Base-by-base conservation (phyloP, 495 filamentous ascomycete genomes). In the Neurospora discreta region DNA sequence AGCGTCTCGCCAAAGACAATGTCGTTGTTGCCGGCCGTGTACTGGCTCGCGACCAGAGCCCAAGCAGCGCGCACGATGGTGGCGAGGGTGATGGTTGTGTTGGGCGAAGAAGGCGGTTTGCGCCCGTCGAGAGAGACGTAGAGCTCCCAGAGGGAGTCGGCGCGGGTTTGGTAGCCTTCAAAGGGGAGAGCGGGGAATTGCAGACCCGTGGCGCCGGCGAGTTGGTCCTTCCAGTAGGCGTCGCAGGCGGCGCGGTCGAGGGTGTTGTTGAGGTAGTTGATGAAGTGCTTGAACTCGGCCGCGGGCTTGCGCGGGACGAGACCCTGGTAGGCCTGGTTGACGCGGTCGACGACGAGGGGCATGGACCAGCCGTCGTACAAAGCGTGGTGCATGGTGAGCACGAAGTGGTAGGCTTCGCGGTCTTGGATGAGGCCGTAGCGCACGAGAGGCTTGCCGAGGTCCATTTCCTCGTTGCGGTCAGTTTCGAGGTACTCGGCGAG, bases 361-460 rank as follows among this genome's bases (percentile, higher is more conserved):
- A 89, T 84, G 9, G 85, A 89, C 88, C 89, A 91, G 20, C 89
- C 89, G 70, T 92, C 90, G 72, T 92, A 93, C 3, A 92, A 75
- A 2, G 87, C 86, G 71, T 93, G 90, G 72, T 92, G 90, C 68
- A 90, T 83, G 2, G 88, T 91, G 79, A 88, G 84, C 7, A 90
- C 82, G 74, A 90, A 87, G 72, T 86, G 73, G 33, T 72, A 39
- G 75, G 80, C 71, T 20, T 80, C 77, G 5, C 71, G 76, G 23
- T 82, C 75, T 6, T 77, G 77, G 11, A 90, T 75, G 30, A 90
- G 81, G 5, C 83, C 86, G 70, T 87, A 89, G 39, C 86, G 82
- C 20, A 86, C 83, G 15, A 91, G 80, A 5, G 82, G 79, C 58
- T 80, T 83, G 6, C 89, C 88, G 67, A 89, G 85, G 26, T 85